Conservation (phyloP, 768 basidiomycete genomes). For the Mrakia hoshinonis region DNA sequence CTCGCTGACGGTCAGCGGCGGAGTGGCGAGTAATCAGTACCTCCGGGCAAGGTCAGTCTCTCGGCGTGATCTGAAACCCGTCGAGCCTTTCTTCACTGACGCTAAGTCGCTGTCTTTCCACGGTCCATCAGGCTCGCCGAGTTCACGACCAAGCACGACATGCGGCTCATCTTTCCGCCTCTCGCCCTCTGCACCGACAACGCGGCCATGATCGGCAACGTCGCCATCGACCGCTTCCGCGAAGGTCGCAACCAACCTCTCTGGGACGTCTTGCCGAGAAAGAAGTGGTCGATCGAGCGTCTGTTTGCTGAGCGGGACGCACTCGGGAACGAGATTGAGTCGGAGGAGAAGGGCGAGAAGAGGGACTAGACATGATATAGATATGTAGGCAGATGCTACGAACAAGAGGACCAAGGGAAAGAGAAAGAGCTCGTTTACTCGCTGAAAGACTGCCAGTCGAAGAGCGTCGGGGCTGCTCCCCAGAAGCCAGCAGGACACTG, state of each 20-base stretch:
- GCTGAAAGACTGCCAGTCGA: constrained; percentile 23
- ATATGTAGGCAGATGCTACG: too few species aligned
- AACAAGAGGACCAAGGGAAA: too few species aligned
- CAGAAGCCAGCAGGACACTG: constrained; percentile 17
- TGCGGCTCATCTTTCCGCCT: constrained; percentile 21
- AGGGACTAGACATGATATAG: too few species aligned
- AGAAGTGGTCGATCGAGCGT: constrained; percentile 11
- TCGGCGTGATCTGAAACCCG: too few species aligned
- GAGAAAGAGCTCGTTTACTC: too few species aligned
- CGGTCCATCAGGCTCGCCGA: background rate
- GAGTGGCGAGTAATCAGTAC: constrained; percentile 78
- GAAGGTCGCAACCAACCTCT: background rate
- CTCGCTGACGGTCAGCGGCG: constrained; percentile 76
- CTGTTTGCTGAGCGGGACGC: background rate
- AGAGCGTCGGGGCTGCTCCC: constrained; percentile 12
- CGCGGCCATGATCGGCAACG: constrained; percentile 13
- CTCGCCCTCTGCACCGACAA: constrained; percentile 17
- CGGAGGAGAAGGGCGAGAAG: too few species aligned
- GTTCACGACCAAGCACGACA: background rate
- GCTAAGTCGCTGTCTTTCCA: constrained; percentile 1
- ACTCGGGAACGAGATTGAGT: background rate
- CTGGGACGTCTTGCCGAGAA: background rate
- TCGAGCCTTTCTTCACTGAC: background rate
- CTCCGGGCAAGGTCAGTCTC: constrained; percentile 55
- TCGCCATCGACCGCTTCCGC: constrained; percentile 10